Conservation (phyloP, 2,329 filamentous ascomycete species). For the Macrophomina phaseolina region DNA sequence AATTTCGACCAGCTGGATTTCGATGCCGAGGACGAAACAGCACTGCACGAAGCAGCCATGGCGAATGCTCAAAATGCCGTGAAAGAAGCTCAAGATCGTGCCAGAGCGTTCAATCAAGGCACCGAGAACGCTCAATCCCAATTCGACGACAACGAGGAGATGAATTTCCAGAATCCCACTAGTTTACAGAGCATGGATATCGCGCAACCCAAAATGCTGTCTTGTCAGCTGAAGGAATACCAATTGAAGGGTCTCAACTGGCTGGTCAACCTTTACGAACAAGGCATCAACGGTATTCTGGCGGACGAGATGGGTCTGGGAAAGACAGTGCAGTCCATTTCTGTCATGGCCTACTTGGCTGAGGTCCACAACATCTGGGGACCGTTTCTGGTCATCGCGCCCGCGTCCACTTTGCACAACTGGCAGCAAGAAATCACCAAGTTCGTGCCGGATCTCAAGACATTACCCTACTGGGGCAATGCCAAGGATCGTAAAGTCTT, state of each 20-base stretch:
- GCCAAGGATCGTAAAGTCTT: conserved; percentile 93
- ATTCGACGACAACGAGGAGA: conserved; percentile 92
- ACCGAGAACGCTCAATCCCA: conserved; percentile 65
- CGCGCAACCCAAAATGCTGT: conserved; percentile 90
- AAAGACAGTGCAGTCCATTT: conserved; percentile 98
- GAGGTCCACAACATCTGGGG: conserved; percentile 99
- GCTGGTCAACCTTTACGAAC: conserved; percentile 98
- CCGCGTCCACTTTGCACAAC: conserved; percentile 95
- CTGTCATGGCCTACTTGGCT: conserved; percentile 97
- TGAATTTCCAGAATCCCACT: conserved; percentile 99
- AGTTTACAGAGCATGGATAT: conserved; percentile 94
- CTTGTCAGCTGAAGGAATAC: conserved; percentile 95
- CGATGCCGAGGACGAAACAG: conserved; percentile 89
- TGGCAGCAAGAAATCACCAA: conserved; percentile 98
- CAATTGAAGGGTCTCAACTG: conserved; percentile 99
- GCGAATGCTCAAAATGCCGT: conserved; percentile 97
- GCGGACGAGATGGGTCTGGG: conserved; percentile 99
- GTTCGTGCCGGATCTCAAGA: conserved; percentile 94
- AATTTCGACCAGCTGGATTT: conserved; percentile 96
- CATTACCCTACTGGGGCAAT: conserved; percentile 96
- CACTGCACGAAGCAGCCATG: conserved; percentile 81
- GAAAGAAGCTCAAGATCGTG: conserved; percentile 90
- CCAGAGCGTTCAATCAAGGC: conserved; percentile 84
- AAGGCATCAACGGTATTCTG: conserved; percentile 98
- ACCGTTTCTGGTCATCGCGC: conserved; percentile 94